Percentiles rank a stretch among this genome's conserved stretches.
These are phyloP conservation scores for Saccharomycopsis fibuligera DNA, from an alignment of 805 yeast genomes.

Conservation along the genomic window DNA sequence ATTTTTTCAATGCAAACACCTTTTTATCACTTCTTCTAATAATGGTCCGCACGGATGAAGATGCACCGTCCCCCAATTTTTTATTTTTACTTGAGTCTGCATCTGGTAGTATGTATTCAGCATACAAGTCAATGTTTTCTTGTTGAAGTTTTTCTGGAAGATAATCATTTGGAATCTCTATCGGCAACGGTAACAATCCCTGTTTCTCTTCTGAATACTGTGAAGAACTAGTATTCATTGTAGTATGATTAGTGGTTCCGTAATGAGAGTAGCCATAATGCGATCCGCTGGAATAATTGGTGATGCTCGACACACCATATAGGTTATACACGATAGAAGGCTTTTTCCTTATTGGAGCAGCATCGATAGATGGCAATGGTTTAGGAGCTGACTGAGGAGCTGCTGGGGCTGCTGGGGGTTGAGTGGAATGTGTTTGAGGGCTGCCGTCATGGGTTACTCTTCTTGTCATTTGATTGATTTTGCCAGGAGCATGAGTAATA, in stretches of 20 bases:
- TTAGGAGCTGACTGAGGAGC: too few relatives aligned
- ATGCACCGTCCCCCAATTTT: conserved; percentile 67
- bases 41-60: conserved; percentile 55
- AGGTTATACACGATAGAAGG: conserved; percentile 15
- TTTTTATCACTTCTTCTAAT: conserved; percentile 34
- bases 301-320: conserved; percentile 7
- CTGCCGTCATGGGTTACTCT: background rate
- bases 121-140: conserved; percentile 41
- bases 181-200: conserved; percentile 50
- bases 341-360: conserved; percentile 6
- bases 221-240: conserved; percentile 1
- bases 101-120: conserved; percentile 45
- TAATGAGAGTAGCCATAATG: background rate
- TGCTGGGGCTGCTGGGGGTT: background rate
- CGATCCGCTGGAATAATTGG: conserved; percentile 5
- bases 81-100: conserved; percentile 33
- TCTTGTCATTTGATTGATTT: conserved; percentile 7
- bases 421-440: background rate
- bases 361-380: conserved; percentile 20
- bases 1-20: conserved; percentile 59
- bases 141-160: conserved; percentile 51
- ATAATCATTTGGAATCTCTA: conserved; percentile 58
- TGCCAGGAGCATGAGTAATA: conserved; percentile 18
- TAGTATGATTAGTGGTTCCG: conserved; percentile 1
- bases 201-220: conserved; percentile 5